Evolutionary conservation across 257 asterid species (phyloP), one percentile per base, ranked within the genome.

Genomic region (Salvia hispanica): DNA sequence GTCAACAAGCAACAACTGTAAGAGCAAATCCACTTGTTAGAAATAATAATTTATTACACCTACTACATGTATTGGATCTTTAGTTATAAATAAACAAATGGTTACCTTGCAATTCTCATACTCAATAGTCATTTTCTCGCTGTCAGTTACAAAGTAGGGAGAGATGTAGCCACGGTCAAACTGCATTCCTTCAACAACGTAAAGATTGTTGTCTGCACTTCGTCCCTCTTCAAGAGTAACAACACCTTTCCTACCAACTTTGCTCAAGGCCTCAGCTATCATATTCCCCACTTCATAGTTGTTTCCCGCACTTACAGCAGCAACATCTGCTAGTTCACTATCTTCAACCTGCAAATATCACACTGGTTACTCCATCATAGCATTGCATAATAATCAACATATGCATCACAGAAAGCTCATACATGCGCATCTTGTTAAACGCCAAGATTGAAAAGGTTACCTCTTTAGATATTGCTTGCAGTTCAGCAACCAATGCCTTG

Each of bases 221-320:
- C 87, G 91, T 14, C 97, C 99, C 78, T 94, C 97, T 77, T 94
- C 97, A 31, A 94, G 97, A 15, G 99, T 91, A 69, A 94, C 99
- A 44, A 94, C 96, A 69, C 99, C 97, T 76, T 91, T 90, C 72
- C 96, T 78, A 6, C 99, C 97, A 68, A 91, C 99, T 84, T 88
- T 94, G 86, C 87, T 91, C 89, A 94, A 70, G 50, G 99, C 99
- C 71, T 94, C 97, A 6, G 99, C 96, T 5, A 94, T 94, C 97
- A 94, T 94, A 28, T 77, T 77, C 36, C 99, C 97, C 16, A 94
- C 95, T 77, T 94, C 97, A 45, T 81, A 77, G 85, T 94, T 88
- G 82, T 94, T 94, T 48, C 99, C 99, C 1, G 97, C 99, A 86
- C 99, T 91, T 18, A 91, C 97, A 46, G 99, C 95, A 67, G 99